Evolutionary conservation across 306 rosid genomes (phyloP).

Genomic region (Lathyrus tuberosus): DNA sequence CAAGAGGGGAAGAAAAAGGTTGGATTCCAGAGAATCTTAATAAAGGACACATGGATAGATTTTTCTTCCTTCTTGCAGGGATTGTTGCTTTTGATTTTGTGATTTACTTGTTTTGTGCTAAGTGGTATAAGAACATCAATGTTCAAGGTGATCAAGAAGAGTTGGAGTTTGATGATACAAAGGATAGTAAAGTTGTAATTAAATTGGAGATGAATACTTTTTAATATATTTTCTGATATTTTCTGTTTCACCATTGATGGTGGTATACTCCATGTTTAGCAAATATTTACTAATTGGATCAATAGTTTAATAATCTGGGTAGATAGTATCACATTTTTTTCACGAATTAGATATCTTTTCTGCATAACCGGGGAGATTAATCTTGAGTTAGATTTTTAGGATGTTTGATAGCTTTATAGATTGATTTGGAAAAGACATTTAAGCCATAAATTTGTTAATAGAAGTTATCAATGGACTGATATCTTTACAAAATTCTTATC

Average conservation of each 20-base stretch:
- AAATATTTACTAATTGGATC: no score
- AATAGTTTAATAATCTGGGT: no score
- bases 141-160: conserved; percentile 34
- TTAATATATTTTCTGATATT: no score
- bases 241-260: background rate
- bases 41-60: conserved; percentile 63
- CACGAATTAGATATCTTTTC: no score
- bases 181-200: background rate
- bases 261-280: background rate
- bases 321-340: no score
- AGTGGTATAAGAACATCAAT: conserved; percentile 50
- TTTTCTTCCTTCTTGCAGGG: conserved; percentile 60
- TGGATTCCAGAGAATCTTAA: conserved; percentile 68
- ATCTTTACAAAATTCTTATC: no score
- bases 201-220: background rate
- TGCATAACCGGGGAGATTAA: no score
- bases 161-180: background rate
- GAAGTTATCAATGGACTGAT: no score
- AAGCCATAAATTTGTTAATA: no score
- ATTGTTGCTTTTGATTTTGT: conserved; percentile 56
- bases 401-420: no score
- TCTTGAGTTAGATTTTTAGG: no score
- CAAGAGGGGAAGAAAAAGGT: conserved; percentile 45
- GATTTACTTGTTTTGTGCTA: conserved; percentile 54
- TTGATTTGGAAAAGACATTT: no score